Conservation (phyloP, 345 rosid genomes). For the Schrenkiella parvula region DNA sequence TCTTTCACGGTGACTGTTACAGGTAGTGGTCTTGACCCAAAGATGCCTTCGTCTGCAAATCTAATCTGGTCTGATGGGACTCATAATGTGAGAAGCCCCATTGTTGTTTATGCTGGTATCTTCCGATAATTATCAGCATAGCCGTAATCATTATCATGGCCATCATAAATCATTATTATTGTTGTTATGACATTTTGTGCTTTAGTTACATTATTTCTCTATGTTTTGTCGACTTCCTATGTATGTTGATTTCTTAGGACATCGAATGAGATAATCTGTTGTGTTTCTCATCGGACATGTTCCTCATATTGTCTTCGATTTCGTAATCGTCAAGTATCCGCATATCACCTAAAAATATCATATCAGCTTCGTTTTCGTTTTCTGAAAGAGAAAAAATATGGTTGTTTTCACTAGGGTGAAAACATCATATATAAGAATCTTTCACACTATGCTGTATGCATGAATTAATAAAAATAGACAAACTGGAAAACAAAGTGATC, state of each 20-base stretch:
- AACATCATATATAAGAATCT: too few relatives aligned
- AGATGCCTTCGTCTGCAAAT: conserved; percentile 18
- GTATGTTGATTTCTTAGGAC: neutral
- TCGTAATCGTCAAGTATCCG: neutral
- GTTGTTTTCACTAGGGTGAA: too few relatives aligned
- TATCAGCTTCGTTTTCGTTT: neutral
- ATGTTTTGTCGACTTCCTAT: neutral
- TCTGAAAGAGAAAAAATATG: too few relatives aligned
- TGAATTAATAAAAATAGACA: too few relatives aligned
- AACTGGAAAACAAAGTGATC: too few relatives aligned
- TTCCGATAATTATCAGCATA: neutral
- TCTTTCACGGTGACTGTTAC: conserved; percentile 40
- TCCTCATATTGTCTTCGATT: neutral
- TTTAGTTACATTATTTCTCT: neutral
- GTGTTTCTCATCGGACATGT: neutral
- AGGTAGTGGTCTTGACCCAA: neutral
- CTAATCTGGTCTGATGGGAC: conserved; percentile 37
- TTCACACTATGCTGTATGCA: too few relatives aligned
- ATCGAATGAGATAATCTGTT: neutral
- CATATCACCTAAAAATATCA: neutral
- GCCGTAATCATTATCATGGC: neutral
- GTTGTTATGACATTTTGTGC: neutral
- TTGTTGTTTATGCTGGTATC: conserved; percentile 23
- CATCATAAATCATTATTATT: neutral
- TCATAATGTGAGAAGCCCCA: conserved; percentile 34